These are phyloP conservation scores for Sarocladiaceae sp. DNA, from an alignment of 2,329 filamentous ascomycete genomes.

Conservation along the genomic window DNA sequence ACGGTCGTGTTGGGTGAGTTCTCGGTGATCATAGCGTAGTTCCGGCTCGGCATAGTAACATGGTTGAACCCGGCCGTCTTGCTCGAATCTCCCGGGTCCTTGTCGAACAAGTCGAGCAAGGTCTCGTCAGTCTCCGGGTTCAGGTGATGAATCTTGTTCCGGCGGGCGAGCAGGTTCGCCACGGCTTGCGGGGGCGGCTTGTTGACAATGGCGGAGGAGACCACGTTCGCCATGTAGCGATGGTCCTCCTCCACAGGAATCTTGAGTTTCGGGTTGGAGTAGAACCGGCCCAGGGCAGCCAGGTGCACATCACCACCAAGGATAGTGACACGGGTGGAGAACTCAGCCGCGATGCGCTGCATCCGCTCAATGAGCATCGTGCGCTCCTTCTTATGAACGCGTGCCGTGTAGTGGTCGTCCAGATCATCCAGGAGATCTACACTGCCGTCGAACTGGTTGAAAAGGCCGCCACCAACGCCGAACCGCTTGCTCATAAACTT, in stretches of 20 bases:
- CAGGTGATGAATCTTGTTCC: slow-evolving; percentile 75
- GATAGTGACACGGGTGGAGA: slow-evolving; percentile 85
- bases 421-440: slow-evolving; percentile 89
- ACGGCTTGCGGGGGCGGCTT: slow-evolving; percentile 83
- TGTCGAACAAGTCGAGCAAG: slow-evolving; percentile 84
- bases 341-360: slow-evolving; percentile 76
- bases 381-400: slow-evolving; percentile 85
- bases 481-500: slow-evolving; percentile 88
- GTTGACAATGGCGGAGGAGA: slow-evolving; percentile 94
- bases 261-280: slow-evolving; percentile 75
- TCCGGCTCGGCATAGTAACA: slow-evolving; percentile 86
- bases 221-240: slow-evolving; percentile 90
- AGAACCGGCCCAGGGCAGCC: slow-evolving; percentile 88
- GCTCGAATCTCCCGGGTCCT: slow-evolving; percentile 71
- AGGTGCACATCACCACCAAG: slow-evolving; percentile 91
- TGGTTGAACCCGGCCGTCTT: slow-evolving; percentile 73
- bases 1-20: slow-evolving; percentile 58
- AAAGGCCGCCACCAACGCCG: slow-evolving; percentile 74
- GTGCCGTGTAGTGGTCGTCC: slow-evolving; percentile 93
- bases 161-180: slow-evolving; percentile 81
- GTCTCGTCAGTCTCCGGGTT: slow-evolving; percentile 79
- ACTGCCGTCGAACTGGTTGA: slow-evolving; percentile 91
- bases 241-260: slow-evolving; percentile 77
- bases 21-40: slow-evolving; percentile 86
- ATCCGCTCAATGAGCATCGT: slow-evolving; percentile 71